These are phyloP conservation scores for Zoysia japonica DNA, from an alignment of 176 grass and related monocot species.

Conservation along the genomic window DNA sequence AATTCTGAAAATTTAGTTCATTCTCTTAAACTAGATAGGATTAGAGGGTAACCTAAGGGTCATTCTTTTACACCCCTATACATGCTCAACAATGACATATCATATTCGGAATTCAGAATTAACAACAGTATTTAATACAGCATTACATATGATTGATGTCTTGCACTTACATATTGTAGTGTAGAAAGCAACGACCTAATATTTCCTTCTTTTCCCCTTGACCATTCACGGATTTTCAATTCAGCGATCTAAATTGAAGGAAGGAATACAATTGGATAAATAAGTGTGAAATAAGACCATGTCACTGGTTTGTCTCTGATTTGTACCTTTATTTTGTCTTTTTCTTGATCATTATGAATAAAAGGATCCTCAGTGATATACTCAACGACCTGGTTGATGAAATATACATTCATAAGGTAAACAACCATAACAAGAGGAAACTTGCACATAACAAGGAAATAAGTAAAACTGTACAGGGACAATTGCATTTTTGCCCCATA, in stretches of 20 bases:
- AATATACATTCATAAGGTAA: conserved; percentile 16
- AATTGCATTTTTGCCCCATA: too few species aligned
- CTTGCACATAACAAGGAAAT: conserved; percentile 17
- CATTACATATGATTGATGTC: conserved; percentile 34
- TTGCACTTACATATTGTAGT: conserved; percentile 84
- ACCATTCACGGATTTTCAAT: conserved; percentile 83
- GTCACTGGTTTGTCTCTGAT: background rate
- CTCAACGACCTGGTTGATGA: conserved; percentile 58
- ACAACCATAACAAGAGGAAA: conserved; percentile 17
- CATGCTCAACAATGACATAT: background rate
- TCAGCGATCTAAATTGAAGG: conserved; percentile 60
- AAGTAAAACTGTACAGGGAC: too few species aligned
- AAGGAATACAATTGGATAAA: conserved; percentile 32
- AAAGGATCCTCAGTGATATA: conserved; percentile 54
- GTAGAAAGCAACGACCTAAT: conserved; percentile 96
- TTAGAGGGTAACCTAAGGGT: too few species aligned
- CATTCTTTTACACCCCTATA: too few species aligned
- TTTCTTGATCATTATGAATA: conserved; percentile 41
- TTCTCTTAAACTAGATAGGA: too few species aligned
- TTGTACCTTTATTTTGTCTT: conserved; percentile 82
- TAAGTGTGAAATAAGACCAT: conserved; percentile 19
- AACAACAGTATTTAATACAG: background rate
- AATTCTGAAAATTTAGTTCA: too few species aligned
- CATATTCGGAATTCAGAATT: background rate
- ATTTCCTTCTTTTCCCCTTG: conserved; percentile 96